Base-by-base conservation (phyloP, 805 yeast species). In the Candida morakotiae region DNA sequence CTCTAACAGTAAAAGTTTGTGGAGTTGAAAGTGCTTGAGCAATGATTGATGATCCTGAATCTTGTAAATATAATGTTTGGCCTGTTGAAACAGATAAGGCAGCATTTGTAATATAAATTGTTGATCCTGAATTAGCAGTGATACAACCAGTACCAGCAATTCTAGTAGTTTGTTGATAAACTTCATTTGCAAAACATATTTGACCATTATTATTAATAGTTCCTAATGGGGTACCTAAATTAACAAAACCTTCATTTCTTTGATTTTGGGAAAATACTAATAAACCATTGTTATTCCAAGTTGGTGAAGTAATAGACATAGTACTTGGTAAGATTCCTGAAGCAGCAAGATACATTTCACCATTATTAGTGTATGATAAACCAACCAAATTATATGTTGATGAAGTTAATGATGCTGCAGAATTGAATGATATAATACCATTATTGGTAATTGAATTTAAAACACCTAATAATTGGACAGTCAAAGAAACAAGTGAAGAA, bases 61-160 rank as follows among this genome's bases (percentile, higher is more conserved):
- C 31, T 31, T 48, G 46, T 39, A 56, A 40, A 37, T 49, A 46
- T 25, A 56, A 39, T 1, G 43, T 41, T 40, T 52, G 58, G 15
- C 35, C 38, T 1, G 34, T n/a, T 15, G 26, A 37, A 9, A 51
- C 46, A 10, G 47, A 38, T 9, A 49, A 38, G n/a, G 37, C 38
- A 5, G 50, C 42, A 24, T 45, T 45, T 18, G 40, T 28, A 30
- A 46, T 29, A 24, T 36, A 42, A 13, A 48, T 25, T 26, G 43
- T 33, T 10, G 55, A 44, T 19, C 45, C 45, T 3, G 21, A 27
- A 28, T 49, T 49, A 36, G 50, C 41, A 22, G 51, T 41, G 22
- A 52, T 41, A 46, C 64, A 58, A 34, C 64, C 64, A 18, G 35
- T 34, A 29, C 62, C 62, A 1, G 22, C 8, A 25, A 58, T 46